A percentile compares a stretch with the other conserved stretches of the same genome.
These are phyloP conservation scores for Triticum dicoccoides DNA, from an alignment of 176 grass and related monocot species.

Conservation along the genomic window DNA sequence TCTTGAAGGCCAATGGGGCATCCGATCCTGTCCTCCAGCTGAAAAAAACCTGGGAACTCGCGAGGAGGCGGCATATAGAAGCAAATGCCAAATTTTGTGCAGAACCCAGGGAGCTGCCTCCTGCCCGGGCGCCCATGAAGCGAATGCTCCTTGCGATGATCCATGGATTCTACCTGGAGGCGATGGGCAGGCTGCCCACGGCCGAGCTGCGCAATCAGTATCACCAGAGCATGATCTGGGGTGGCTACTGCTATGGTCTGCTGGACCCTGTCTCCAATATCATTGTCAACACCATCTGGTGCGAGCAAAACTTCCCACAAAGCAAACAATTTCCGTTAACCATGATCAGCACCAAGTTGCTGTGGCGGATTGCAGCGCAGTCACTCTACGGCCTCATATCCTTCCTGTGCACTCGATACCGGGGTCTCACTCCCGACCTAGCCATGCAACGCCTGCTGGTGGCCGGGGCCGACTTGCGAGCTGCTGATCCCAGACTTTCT, in stretches of 20 bases:
- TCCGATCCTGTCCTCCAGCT: background rate
- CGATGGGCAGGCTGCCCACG: background rate
- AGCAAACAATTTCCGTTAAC: background rate
- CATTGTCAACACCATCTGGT: background rate
- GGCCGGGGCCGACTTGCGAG: background rate
- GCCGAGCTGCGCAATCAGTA: background rate
- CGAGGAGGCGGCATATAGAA: background rate
- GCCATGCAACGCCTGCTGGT: background rate
- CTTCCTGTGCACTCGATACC: conserved; percentile 12
- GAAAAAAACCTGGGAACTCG: background rate
- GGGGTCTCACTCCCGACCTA: background rate
- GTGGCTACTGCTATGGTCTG: background rate
- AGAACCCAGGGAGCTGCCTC: background rate
- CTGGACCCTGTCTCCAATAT: background rate
- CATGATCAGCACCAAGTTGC: background rate
- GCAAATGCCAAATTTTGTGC: background rate
- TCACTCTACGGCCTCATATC: background rate
- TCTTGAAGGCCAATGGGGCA: background rate
- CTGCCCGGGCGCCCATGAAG: background rate
- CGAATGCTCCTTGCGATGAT: background rate
- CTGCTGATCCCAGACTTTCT: background rate
- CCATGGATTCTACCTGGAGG: background rate
- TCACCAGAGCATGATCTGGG: background rate
- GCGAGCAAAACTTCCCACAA: background rate
- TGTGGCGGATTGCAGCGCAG: background rate